Evolutionary conservation across 768 basidiomycete genomes (phyloP), one percentile per base, ranked within the genome.

Genomic region (Imleria badia): DNA sequence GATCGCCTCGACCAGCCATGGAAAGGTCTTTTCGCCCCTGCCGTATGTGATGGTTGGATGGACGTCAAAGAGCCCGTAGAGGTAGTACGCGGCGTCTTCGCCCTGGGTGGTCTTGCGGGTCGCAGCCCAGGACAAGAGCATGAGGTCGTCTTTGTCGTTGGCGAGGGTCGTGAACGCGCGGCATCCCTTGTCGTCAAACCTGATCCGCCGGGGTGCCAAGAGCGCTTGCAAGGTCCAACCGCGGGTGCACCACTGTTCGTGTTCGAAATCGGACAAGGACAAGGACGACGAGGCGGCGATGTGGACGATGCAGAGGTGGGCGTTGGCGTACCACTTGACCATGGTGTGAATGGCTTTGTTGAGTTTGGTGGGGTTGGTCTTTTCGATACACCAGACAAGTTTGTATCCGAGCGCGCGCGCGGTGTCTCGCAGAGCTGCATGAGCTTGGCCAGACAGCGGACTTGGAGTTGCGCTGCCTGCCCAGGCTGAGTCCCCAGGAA

Each of bases 311-410:
- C 71, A 72, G 17, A 71, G n/a, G 19, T 69, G 55, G 6, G 66
- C 55, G 29, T 71, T 35, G 6, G 62, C 49, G 35, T 72, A 72
- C 69, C 71, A 71, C 49, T 52, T 60, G 61, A 60, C 71, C 66
- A 72, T 72, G 23, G 71, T 64, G 17, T 60, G 60, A 20, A 71
- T 62, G 1, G 71, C 66, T 48, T 72, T 71, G 14, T 58, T 56
- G n/a, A 72, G 66, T 29, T 72, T 67, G 3, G 54, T 22, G 3
- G 52, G 23, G 40, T 66, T 65, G 26, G 42, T 45, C 50, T 64
- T 62, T 50, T 71, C 64, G 34, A 73, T 68, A 50, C 69, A 72
- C 70, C 69, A 70, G 52, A 61, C 62, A 9, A 63, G 30, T 15
- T 44, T 60, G 35, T 65, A 64, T 12, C 62, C 63, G 4, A 61